Evolutionary conservation across 768 basidiomycete species (phyloP).

Genomic region (Leccinum rimulosum): DNA sequence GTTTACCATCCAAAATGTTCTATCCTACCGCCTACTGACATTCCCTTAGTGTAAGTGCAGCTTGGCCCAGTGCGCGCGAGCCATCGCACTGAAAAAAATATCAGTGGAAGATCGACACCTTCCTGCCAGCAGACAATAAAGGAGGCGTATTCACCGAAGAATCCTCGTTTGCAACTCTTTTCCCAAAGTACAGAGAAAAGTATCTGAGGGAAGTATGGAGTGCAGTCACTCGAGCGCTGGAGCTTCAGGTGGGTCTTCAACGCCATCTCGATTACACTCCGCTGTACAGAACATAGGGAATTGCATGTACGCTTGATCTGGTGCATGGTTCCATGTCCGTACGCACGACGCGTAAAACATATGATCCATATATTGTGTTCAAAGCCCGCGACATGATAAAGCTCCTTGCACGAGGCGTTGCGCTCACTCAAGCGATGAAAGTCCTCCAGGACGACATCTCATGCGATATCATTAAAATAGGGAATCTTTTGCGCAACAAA

Average conservation of each 20-base stretch:
- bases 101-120: conserved; percentile 89
- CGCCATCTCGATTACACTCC: not conserved
- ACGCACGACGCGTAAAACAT: conserved; percentile 93
- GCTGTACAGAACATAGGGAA: conserved; percentile 50
- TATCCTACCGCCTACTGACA: not conserved
- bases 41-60: conserved; percentile 41
- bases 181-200: conserved; percentile 98
- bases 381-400: conserved; percentile 97
- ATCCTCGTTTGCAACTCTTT: conserved; percentile 96
- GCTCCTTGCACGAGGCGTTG: conserved; percentile 88
- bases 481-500: conserved; percentile 90
- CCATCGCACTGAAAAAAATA: conserved; percentile 12
- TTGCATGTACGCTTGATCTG: conserved; percentile 89
- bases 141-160: conserved; percentile 88
- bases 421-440: conserved; percentile 81
- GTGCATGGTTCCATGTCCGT: conserved; percentile 98
- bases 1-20: conserved; percentile 1
- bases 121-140: conserved; percentile 71
- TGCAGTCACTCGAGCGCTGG: conserved; percentile 80
- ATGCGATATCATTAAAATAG: conserved; percentile 98
- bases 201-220: conserved; percentile 96
- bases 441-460: conserved; percentile 86
- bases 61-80: not conserved
- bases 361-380: conserved; percentile 92
- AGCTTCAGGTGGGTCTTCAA: conserved; percentile 60